Base-by-base conservation (phyloP, 164 flowering plant species). In the Annona cherimola region DNA sequence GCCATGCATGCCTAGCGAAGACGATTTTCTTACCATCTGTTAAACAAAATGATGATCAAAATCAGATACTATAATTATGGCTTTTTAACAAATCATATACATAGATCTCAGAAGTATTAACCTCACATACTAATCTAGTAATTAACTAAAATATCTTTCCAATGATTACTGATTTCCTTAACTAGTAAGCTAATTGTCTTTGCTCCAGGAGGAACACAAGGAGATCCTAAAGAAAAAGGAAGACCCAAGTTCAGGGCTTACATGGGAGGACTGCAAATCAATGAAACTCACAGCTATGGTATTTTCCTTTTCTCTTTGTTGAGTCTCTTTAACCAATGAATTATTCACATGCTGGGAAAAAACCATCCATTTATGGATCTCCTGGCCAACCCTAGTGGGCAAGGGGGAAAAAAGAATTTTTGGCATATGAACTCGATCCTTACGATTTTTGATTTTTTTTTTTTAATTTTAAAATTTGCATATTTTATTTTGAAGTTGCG, bases 201-300 rank as follows among this genome's bases (percentile, higher is more conserved):
- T 4, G 5, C 55, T 39, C 35, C 75, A 82, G 84, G 76, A 80
- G 69, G 84, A 82, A 45, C 81, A 82, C 41, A 79, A 79, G 70
- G 73, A 63, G 66, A 82, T 82, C 60, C 55, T 73, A n/a, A 66
- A 50, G 50, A 76, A 45, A 55, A 78, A 68, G 54, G 82, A 75
- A 65, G 71, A 79, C 45, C 43, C 11, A 8, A 79, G 74, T 62
- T 71, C 81, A 59, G 74, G 61, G 69, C 54, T 79, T 42, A 75
- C 84, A 41, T 83, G 84, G 86, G 61, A 79, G 63, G 84, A 81
- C 43, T 83, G 81, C 64, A 83, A 83, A 76, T 83, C 86, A n/a
- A 77, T 83, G 86, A 79, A 74, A 61, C 81, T 66, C 41, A 83
- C 86, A 39, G 73, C 72, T 59, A 74, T 75, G 83, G 86, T 54